Conservation (phyloP, 805 yeast species). For the Myxozyma kluyveri region DNA sequence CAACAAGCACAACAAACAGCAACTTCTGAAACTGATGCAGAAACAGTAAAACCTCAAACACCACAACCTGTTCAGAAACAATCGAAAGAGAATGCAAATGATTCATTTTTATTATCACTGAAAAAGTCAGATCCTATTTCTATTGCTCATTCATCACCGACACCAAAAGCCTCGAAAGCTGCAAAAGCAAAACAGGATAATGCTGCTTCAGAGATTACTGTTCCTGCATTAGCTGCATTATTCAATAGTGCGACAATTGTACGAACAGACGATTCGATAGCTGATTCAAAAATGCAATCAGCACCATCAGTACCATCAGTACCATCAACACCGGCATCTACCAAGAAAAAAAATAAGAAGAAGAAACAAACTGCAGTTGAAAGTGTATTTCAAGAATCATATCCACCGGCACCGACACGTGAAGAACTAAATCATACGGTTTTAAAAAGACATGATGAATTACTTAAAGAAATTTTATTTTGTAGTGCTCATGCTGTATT, state of each 20-base stretch:
- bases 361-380: not conserved
- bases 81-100: constrained; percentile 3
- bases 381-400: too few relatives aligned
- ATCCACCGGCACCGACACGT: too few relatives aligned
- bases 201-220: not conserved
- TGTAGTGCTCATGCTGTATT: constrained; percentile 44
- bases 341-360: constrained; percentile 1
- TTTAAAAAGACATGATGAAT: constrained; percentile 39
- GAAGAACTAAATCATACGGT: constrained; percentile 36
- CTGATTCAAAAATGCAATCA: too few relatives aligned
- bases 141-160: too few relatives aligned
- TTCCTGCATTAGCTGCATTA: not conserved
- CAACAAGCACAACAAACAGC: not conserved
- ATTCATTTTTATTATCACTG: constrained; percentile 16
- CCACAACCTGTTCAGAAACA: not conserved
- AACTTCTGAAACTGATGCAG: not conserved
- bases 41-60: not conserved
- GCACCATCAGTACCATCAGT: too few relatives aligned
- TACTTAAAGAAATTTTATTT: constrained; percentile 38
- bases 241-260: not conserved
- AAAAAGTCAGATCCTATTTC: too few relatives aligned
- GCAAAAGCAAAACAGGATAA: too few relatives aligned
- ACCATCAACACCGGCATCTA: not conserved
- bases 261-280: not conserved
- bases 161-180: not conserved